Percentiles rank a stretch among this genome's conserved stretches.
These are phyloP conservation scores for Triticum aestivum DNA, from an alignment of 176 grass and related monocot species.

Conservation along the genomic window DNA sequence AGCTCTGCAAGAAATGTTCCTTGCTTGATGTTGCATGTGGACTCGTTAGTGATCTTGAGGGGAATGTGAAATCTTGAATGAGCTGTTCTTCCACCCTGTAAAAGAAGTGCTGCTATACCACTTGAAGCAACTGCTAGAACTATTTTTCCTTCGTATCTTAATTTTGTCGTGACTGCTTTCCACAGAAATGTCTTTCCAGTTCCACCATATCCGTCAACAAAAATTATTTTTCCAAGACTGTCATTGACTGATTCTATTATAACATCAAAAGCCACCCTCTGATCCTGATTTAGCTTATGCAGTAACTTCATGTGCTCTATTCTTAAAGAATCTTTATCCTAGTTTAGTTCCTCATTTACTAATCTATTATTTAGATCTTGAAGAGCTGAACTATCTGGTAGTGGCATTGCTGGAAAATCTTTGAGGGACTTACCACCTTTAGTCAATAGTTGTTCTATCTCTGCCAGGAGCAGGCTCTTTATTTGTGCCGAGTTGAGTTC, in stretches of 20 bases:
- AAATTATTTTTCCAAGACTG: not conserved
- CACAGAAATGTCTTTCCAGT: not conserved
- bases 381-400: not conserved
- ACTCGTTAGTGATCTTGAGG: not conserved
- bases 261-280: not conserved
- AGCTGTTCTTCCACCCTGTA: not conserved
- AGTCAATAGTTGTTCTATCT: no score
- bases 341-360: slow-evolving; percentile 19
- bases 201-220: slow-evolving; percentile 1
- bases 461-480: not conserved
- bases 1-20: no score
- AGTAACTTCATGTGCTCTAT: not conserved
- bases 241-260: not conserved
- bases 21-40: not conserved
- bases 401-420: not conserved
- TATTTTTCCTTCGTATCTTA: not conserved
- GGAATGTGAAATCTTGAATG: not conserved
- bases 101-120: not conserved
- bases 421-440: not conserved
- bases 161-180: not conserved
- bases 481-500: not conserved
- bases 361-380: not conserved
- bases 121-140: not conserved
- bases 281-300: not conserved
- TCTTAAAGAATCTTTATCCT: not conserved